Evolutionary conservation across 225 moss, liverwort and hornwort genomes (phyloP), one percentile per base, ranked within the genome.

Genomic region (Bryum argenteum): DNA sequence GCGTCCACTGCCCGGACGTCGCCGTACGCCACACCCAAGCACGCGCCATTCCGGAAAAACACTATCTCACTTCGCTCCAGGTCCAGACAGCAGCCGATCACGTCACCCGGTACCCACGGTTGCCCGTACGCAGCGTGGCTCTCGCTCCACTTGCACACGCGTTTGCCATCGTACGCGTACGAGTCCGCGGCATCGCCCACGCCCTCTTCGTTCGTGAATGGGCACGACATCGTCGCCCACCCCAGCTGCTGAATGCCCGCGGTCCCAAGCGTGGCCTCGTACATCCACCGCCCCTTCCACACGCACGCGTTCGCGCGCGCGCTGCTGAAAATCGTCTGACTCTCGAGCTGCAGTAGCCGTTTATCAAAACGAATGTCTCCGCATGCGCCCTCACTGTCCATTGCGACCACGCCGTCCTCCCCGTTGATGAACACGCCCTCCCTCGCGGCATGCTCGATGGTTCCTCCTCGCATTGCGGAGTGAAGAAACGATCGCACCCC

Each of bases 161-260:
- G 84, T 80, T 79, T 98, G 21, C 98, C 98, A 62, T 98, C 98
- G 70, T 92, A 98, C 8, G 98, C 94, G 42, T 94, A 98, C 16
- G 98, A 98, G 78, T 98, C 94, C 51, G 73, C 71, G 0, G 91
- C 98, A 58, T 98, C 98, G 58, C 98, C 98, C 54, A 98, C 98
- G 70, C 98, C 98, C 76, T 90, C 87, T 19, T 89, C 86, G 50
- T 84, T 82, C 33, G 98, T 98, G 68, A 98, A 98, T 28, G 92
- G 92, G 64, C 98, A 98, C 24, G 89, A 80, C 21, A 66, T 54
- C 56, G 94, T 98, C 57, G 98, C 98, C 98, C 98, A 98, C 55
- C 98, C 98, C 58, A 98, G 87, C 81, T 98, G 98, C 78, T 94
- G 98, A 71, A 98, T 91, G 40, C 98, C 98, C 38, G 91, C 94